These are phyloP conservation scores for Ceratocystis colombiana DNA, from an alignment of 2,329 filamentous ascomycete species.

Conservation along the genomic window DNA sequence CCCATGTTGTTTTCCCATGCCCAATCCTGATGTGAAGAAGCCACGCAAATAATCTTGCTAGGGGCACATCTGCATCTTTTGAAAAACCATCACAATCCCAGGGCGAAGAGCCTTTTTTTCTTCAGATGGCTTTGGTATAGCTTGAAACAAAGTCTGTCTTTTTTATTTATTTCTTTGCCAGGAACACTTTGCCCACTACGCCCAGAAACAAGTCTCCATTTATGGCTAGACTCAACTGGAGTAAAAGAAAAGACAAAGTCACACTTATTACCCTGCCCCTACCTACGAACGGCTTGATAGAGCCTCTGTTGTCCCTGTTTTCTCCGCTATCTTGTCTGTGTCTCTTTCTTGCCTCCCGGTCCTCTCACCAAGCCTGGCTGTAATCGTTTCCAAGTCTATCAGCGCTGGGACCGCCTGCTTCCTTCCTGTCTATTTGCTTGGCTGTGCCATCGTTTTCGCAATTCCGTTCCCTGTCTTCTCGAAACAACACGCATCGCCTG, in stretches of 20 bases:
- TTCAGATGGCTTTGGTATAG: not conserved
- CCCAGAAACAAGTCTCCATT: not conserved
- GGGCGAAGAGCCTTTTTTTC: not conserved
- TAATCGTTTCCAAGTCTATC: not conserved
- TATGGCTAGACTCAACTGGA: slow-evolving; percentile 2
- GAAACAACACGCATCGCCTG: not conserved
- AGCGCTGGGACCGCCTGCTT: not conserved
- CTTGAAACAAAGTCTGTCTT: slow-evolving; percentile 4
- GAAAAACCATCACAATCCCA: not conserved
- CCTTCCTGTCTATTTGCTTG: not conserved
- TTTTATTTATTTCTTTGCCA: not conserved
- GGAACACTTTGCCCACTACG: not conserved
- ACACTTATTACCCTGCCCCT: not conserved
- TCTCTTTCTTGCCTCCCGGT: slow-evolving; percentile 8
- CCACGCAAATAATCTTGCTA: slow-evolving; percentile 6
- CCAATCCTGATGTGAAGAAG: slow-evolving; percentile 1
- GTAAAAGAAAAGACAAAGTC: not conserved
- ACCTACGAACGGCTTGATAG: not conserved
- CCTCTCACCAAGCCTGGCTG: not conserved
- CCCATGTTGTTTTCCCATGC: not conserved
- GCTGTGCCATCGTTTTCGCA: not conserved
- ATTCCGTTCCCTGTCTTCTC: not conserved
- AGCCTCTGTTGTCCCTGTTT: slow-evolving; percentile 8
- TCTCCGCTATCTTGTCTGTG: too few species aligned
- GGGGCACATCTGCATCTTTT: not conserved